Base-by-base conservation (phyloP, 129 eudicot species). In the Centrapalus pauciflorus region DNA sequence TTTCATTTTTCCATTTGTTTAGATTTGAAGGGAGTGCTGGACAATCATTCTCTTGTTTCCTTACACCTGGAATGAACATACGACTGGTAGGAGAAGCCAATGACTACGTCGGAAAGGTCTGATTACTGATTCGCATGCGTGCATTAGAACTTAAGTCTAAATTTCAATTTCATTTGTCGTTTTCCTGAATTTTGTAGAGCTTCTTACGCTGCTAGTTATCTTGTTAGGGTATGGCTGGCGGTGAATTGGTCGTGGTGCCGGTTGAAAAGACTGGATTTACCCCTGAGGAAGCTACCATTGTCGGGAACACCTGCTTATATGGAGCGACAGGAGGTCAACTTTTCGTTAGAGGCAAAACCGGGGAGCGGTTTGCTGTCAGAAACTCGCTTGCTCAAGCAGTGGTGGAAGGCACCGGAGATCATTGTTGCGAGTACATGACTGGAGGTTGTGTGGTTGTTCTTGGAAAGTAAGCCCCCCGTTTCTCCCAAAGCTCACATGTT, bases 311-410 rank as follows among this genome's bases (percentile, higher is more conserved):
- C 9, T 89, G 97, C 67, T 82, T 94, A 33, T 89, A 94, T 74
- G 99, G 99, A 56, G 99, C 99, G 33, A 94, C 99, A 13, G 97
- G 99, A 16, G 99, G 99, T 55, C 97, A 94, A 71, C 74, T 89
- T 40, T 94, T 89, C 75, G 86, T 84, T 3, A 82, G 95, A 80
- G 99, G 99, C 59, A 94, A 89, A 84, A 96, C 97, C 8, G 99
- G 99, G 58, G 99, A 94, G 71, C 95, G 99, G 55, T 94, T 94
- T 75, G 99, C 99, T 27, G 99, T 94, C 14, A 79, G 99, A 71
- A 94, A 94, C 77, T 94, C 99, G 1, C 95, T 89, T 61, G 99
- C 97, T 66, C 81, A 89, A 70, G 97, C 99, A 4, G 97, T 94
- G 33, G 99, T 94, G 6, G 99, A 94, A 83, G 99, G 99, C 35